A percentile compares a stretch with the other conserved stretches of the same genome.
Conservation (phyloP, 208 protist genomes). For the Crithidia bombi region DNA sequence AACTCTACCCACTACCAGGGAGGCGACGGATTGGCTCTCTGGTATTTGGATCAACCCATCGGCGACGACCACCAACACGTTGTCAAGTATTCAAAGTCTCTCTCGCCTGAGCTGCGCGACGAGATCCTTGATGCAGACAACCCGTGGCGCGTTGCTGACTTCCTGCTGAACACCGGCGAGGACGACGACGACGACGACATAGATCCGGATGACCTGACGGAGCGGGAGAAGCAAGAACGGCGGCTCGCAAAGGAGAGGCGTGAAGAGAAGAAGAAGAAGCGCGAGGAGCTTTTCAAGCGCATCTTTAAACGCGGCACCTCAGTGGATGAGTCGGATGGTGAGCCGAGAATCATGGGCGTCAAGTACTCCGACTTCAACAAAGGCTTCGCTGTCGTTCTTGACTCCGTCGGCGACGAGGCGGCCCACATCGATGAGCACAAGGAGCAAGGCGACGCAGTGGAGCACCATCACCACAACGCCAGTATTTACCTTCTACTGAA, state of each 20-base stretch:
- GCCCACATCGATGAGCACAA: constrained; percentile 36
- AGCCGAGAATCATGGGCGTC: constrained; percentile 74
- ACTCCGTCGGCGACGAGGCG: constrained; percentile 68
- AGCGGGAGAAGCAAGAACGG: constrained; percentile 39
- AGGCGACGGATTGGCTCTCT: constrained; percentile 83
- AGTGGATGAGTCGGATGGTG: constrained; percentile 50
- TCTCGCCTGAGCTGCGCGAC: constrained; percentile 52
- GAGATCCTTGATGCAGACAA: constrained; percentile 53
- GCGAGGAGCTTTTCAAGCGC: constrained; percentile 65
- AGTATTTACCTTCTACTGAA: constrained; percentile 72
- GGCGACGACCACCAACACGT: constrained; percentile 86
- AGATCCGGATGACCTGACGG: constrained; percentile 53
- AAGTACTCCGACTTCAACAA: constrained; percentile 80
- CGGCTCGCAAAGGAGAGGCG: constrained; percentile 32
- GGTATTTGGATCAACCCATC: constrained; percentile 82
- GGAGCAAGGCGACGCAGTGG: constrained; percentile 26
- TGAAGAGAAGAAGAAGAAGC: constrained; percentile 44
- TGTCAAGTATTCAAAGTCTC: constrained; percentile 75
- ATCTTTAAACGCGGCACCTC: constrained; percentile 77
- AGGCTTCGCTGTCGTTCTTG: constrained; percentile 71
- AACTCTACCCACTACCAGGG: constrained; percentile 54
- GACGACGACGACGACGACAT: constrained; percentile 53
- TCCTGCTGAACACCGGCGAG: constrained; percentile 64
- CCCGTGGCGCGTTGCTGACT: constrained; percentile 71
- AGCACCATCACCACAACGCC: constrained; percentile 55